These are phyloP conservation scores for Phytophthora multivora DNA, from an alignment of 352 stramenopile species.

Conservation along the genomic window DNA sequence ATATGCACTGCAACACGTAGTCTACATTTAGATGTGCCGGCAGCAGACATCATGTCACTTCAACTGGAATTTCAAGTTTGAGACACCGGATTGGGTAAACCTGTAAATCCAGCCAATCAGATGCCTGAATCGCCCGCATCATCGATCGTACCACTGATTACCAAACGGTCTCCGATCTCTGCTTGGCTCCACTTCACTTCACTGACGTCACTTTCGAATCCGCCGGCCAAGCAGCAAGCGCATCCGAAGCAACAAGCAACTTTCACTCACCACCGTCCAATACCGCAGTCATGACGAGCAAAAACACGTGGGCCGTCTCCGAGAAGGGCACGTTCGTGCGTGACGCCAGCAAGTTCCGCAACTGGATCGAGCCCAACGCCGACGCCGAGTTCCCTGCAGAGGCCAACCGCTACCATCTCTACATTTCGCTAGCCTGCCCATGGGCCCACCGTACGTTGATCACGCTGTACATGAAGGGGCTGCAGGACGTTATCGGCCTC, in stretches of 20 bases:
- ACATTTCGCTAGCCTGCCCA: slow-evolving; percentile 96
- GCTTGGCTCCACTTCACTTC: slow-evolving; percentile 18
- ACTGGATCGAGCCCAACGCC: slow-evolving; percentile 68
- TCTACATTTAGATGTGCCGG: no score
- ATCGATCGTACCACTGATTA: slow-evolving; percentile 18
- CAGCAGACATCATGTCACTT: no score
- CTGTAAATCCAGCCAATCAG: slow-evolving; percentile 14
- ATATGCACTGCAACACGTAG: no score
- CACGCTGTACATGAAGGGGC: slow-evolving; percentile 92
- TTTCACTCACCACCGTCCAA: not conserved
- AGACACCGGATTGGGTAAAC: slow-evolving; percentile 8
- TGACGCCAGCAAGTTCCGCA: slow-evolving; percentile 77
- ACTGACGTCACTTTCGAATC: slow-evolving; percentile 32
- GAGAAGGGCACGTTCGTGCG: slow-evolving; percentile 76
- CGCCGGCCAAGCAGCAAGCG: slow-evolving; percentile 3
- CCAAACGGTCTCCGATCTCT: not conserved
- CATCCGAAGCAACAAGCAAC: not conserved
- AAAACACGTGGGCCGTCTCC: slow-evolving; percentile 67
- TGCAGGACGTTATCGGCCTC: slow-evolving; percentile 94
- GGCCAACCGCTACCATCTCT: slow-evolving; percentile 92
- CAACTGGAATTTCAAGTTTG: slow-evolving; percentile 4
- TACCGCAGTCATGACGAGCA: slow-evolving; percentile 54
- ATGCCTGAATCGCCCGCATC: not conserved
- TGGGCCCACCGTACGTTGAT: slow-evolving; percentile 84
- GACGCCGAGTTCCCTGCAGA: slow-evolving; percentile 73